Base-by-base conservation (phyloP, 805 yeast genomes). In the Pichia cabralensis region DNA sequence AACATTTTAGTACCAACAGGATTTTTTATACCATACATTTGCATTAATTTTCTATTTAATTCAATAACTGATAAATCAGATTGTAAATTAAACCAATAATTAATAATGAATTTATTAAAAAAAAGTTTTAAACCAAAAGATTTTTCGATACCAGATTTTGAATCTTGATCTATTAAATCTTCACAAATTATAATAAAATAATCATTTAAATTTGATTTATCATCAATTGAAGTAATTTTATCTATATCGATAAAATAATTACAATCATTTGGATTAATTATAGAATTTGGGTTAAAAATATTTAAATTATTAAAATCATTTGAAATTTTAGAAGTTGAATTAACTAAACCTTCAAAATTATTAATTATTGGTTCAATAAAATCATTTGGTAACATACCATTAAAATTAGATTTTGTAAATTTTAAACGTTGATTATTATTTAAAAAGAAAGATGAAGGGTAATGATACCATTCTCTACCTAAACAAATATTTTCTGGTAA, bases 381-480 rank as follows among this genome's bases (percentile, higher is more conserved):
- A 47, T 84, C 92, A 3, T 94, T 94, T 0, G 97, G 97, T 23
- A 89, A 61, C 41, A 88, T 61, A 0, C 96, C 96, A 52, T 78
- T 73, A 56, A 88, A 89, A 1, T 89, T 92, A 37, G 85, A 76
- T 36, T 66, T 61, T 8, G 82, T 73, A 54, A 84, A 89, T 46
- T 64, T 63, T 17, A 85, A 60, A 44, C 95, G 61, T 47, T 67
- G 67, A 38, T 72, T 62, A 5, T 71, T 67, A 4, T 82, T 77
- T 17, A 89, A 60, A 50, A 88, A 84, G 52, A 86, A 82, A 0
- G 96, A 86, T 1, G 82, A 76, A 8, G 97, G 96, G 56, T 64
- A 88, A 50, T 89, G 81, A 50, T 84, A 85, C 96, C 96, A 88
- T 59, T 89, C 96, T 39, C 95, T 69, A 3, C 96, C 96, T n/a